A percentile compares a stretch with the other conserved stretches of the same genome.
phyloP scores from a whole-genome alignment of 345 rosid species.

The Zanthoxylum bungeanum region DNA sequence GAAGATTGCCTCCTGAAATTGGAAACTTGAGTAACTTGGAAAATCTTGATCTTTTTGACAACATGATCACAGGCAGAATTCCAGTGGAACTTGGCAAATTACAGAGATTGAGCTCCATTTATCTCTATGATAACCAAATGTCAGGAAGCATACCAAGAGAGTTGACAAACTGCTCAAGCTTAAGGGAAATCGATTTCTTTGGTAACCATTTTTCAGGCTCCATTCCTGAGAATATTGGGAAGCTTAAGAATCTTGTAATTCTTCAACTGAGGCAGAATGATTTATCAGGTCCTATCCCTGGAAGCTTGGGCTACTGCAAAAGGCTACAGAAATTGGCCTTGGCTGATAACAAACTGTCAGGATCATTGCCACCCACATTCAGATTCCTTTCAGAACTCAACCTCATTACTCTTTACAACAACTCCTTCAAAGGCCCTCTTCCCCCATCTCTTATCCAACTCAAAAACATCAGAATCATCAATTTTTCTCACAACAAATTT shows the following conservation, averaged over 20 bases:
- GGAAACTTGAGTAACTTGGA: conserved; percentile 65
- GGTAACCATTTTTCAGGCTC: conserved; percentile 70
- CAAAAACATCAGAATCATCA: conserved; percentile 66
- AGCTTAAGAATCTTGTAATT: conserved; percentile 52
- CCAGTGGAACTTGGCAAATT: conserved; percentile 67
- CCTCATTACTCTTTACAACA: conserved; percentile 68
- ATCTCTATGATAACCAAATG: conserved; percentile 72
- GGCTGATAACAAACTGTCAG: conserved; percentile 79
- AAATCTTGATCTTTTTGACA: conserved; percentile 52
- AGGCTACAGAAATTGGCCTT: conserved; percentile 53
- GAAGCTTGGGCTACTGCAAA: conserved; percentile 75
- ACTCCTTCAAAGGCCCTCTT: conserved; percentile 70
- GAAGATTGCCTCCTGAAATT: conserved; percentile 46
- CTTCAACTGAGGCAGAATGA: conserved; percentile 89
- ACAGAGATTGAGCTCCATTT: conserved; percentile 42
- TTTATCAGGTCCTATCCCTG: conserved; percentile 69
- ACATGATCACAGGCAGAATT: conserved; percentile 59
- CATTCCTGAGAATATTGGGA: conserved; percentile 70
- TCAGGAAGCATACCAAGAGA: conserved; percentile 69
- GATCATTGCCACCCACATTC: conserved; percentile 73
- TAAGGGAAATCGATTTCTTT: conserved; percentile 59
- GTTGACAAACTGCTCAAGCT: conserved; percentile 68
- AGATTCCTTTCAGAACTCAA: conserved; percentile 54
- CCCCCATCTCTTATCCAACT: conserved; percentile 60
- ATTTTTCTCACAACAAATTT: conserved; percentile 72